Percentiles rank a stretch among this genome's conserved stretches.
These are phyloP conservation scores for Nannochloris sp. DNA, from an alignment of 139 green algal genomes.

Conservation along the genomic window DNA sequence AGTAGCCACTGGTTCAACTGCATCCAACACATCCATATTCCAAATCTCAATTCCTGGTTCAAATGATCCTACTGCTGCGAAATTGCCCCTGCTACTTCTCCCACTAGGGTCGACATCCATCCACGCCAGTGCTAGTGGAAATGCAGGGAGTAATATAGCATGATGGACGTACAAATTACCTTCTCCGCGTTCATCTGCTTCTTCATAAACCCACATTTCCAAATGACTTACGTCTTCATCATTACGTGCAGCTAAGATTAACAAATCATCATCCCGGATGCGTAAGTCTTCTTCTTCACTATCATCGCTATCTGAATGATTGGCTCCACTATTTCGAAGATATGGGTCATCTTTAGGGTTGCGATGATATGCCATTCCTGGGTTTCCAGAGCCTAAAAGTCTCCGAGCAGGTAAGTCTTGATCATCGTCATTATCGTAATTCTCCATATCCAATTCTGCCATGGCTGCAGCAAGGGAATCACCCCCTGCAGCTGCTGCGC, in stretches of 20 bases:
- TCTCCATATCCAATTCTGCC: slow-evolving; percentile 92
- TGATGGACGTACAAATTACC: slow-evolving; percentile 94
- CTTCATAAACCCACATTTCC: slow-evolving; percentile 96
- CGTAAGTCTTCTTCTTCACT: slow-evolving; percentile 55
- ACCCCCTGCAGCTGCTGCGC: neutral
- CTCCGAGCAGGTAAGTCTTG: slow-evolving; percentile 14
- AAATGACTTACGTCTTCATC: slow-evolving; percentile 91
- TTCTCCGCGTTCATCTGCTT: slow-evolving; percentile 43
- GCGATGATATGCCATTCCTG: slow-evolving; percentile 42
- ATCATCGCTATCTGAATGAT: slow-evolving; percentile 16
- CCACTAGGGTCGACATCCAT: slow-evolving; percentile 60
- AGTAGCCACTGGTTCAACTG: slow-evolving; percentile 69
- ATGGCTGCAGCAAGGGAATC: slow-evolving; percentile 40
- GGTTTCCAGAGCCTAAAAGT: slow-evolving; percentile 14
- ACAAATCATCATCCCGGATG: slow-evolving; percentile 62
- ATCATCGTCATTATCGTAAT: slow-evolving; percentile 83
- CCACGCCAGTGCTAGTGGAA: slow-evolving; percentile 87
- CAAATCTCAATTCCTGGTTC: slow-evolving; percentile 95
- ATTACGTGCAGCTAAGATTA: slow-evolving; percentile 83
- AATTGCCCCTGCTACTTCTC: slow-evolving; percentile 37
- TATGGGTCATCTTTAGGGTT: slow-evolving; percentile 32
- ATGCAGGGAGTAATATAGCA: slow-evolving; percentile 88
- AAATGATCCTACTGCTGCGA: slow-evolving; percentile 84
- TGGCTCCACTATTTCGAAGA: neutral
- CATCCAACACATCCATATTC: slow-evolving; percentile 86